Evolutionary conservation across 768 basidiomycete genomes (phyloP).

Genomic region (Suillus clintonianus): DNA sequence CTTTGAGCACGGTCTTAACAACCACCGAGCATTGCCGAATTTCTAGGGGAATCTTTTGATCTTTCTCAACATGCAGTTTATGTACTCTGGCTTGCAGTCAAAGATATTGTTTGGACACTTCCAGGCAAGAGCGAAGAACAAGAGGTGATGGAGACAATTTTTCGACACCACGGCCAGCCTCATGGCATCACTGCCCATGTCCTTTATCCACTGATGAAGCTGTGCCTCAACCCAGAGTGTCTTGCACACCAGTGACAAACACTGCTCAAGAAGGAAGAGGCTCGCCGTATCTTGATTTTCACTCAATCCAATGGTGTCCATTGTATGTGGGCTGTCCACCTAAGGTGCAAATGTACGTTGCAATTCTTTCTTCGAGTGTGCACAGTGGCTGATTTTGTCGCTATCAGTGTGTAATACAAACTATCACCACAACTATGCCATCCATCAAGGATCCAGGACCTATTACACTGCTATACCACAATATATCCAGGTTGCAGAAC

Average conservation of each 20-base stretch:
- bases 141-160: not conserved
- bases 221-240: not conserved
- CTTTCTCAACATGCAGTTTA: no score
- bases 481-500: not conserved
- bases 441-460: not conserved
- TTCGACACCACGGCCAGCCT: not conserved
- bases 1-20: no score
- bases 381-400: not conserved
- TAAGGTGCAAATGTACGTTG: not conserved
- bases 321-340: not conserved
- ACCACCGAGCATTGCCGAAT: no score
- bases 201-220: not conserved
- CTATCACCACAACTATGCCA: not conserved
- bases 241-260: not conserved
- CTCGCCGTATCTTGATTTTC: not conserved
- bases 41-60: no score
- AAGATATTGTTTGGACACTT: not conserved
- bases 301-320: not conserved
- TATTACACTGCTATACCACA: not conserved
- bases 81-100: no score
- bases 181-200: not conserved
- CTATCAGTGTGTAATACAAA: not conserved
- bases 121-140: not conserved
- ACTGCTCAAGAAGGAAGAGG: not conserved
- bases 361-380: not conserved